Evolutionary conservation across 305 asterid species (phyloP), one percentile per base, ranked within the genome.

Genomic region (Rubia tinctorum): DNA sequence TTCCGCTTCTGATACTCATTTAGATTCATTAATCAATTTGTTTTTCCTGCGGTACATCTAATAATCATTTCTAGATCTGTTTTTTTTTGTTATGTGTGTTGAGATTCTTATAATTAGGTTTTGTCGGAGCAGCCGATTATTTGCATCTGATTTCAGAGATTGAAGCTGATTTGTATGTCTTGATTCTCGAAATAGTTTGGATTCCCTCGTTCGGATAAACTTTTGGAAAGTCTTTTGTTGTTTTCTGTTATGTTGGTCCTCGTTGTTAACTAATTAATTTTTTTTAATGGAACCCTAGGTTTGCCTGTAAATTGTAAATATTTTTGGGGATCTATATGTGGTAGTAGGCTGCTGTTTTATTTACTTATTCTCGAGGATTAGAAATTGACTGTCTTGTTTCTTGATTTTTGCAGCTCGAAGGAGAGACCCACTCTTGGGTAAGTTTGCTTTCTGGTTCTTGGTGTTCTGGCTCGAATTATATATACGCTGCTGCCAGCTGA

Each of bases 351-450:
- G 27, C 2, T 44, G 25, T 17, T 20, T 25, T 53, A 69, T 65
- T 56, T 18, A 40, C 45, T 17, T 39, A 18, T 70, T 17, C 47
- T 42, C 56, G 47, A 13, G n/a, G 25, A 59, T 68, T 44, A 14
- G 71, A 65, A 5, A 59, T 56, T 76, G 73, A 37, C 65, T 71
- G 53, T 34, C 76, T 68, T 42, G 66, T 71, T 71, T 71, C 23
- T 71, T 67, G 62, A 10, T 56, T 77, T 34, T 34, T 84, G 92
- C 96, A 92, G 98, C 99, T 92, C 99, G 83, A 95, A 95, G 99
- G 99, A 95, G 96, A 95, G 88, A 81, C 99, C 99, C 96, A 92
- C 99, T 92, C 98, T 95, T 73, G 99, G 99, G 99, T 89, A 82
- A 85, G 96, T 79, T 56, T 66, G 69, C 72, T 40, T 25, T 49